Percentiles rank a stretch among this genome's conserved stretches.
Evolutionary conservation across 2,329 filamentous ascomycete genomes (phyloP).

Genomic region (Diaporthe australafricana): DNA sequence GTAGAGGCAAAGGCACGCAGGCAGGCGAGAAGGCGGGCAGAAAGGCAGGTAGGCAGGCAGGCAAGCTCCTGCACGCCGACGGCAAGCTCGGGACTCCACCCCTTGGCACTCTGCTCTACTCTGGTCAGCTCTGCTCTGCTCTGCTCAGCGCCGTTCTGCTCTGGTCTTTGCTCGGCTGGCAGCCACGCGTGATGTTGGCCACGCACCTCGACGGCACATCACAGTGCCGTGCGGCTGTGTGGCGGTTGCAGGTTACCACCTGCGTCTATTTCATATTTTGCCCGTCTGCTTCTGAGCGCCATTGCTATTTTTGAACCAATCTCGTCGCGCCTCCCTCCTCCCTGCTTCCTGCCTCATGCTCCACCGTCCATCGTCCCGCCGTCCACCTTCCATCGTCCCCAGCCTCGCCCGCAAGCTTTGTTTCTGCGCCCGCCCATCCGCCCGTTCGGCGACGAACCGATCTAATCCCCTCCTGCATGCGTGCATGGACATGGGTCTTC

Average conservation of each 20-base stretch:
- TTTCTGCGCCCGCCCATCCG: slow-evolving; percentile 1
- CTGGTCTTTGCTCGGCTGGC: too few relatives aligned
- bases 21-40: too few relatives aligned
- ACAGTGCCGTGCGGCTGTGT: slow-evolving; percentile 27
- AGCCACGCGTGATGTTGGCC: background rate
- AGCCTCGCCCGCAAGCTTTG: slow-evolving; percentile 12
- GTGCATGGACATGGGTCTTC: background rate
- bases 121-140: background rate
- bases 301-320: slow-evolving; percentile 31
- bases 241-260: slow-evolving; percentile 29
- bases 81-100: slow-evolving; percentile 7
- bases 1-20: too few relatives aligned
- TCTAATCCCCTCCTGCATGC: background rate
- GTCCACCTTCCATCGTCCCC: background rate
- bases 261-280: slow-evolving; percentile 22
- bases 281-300: background rate
- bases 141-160: too few relatives aligned
- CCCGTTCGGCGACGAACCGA: background rate
- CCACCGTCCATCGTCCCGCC: background rate
- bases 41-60: background rate
- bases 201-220: slow-evolving; percentile 19
- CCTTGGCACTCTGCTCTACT: background rate
- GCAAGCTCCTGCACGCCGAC: background rate
- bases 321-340: slow-evolving; percentile 13
- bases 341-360: background rate